Percentiles rank a stretch among this genome's conserved stretches.
Evolutionary conservation across 2,329 filamentous ascomycete species (phyloP).

Genomic region (Trichothecium sympodiale): DNA sequence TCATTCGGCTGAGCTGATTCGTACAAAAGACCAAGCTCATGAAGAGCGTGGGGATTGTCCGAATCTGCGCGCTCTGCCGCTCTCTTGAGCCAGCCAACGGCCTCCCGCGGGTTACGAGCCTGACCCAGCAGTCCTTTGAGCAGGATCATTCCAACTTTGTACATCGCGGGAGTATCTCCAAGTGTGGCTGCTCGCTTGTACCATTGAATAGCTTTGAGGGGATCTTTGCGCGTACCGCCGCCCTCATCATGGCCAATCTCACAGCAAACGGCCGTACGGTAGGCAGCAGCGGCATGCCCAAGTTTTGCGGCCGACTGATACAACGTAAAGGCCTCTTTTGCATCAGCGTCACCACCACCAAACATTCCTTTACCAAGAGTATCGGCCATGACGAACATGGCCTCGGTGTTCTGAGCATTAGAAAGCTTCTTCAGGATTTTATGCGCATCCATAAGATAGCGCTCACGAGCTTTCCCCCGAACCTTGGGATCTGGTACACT

Average conservation of each 20-base stretch:
- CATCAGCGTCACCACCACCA: slow-evolving; percentile 66
- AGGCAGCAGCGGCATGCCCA: slow-evolving; percentile 77
- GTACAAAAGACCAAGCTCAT: slow-evolving; percentile 67
- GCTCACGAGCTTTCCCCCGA: slow-evolving; percentile 66
- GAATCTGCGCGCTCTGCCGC: slow-evolving; percentile 78
- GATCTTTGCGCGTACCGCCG: slow-evolving; percentile 83
- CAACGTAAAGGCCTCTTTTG: slow-evolving; percentile 84
- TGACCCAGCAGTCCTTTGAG: slow-evolving; percentile 92
- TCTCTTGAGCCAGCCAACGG: slow-evolving; percentile 83
- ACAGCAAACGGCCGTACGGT: slow-evolving; percentile 92
- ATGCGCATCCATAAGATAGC: slow-evolving; percentile 74
- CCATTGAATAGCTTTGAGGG: slow-evolving; percentile 93
- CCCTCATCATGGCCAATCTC: slow-evolving; percentile 93
- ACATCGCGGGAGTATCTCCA: slow-evolving; percentile 90
- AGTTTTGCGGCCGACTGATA: slow-evolving; percentile 91
- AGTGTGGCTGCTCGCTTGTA: slow-evolving; percentile 87
- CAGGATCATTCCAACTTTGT: slow-evolving; percentile 94
- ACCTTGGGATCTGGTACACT: slow-evolving; percentile 57
- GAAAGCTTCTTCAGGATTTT: slow-evolving; percentile 87
- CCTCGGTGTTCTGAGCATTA: slow-evolving; percentile 61
- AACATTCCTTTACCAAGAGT: slow-evolving; percentile 74
- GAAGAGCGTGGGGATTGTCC: slow-evolving; percentile 89
- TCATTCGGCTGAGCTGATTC: slow-evolving; percentile 56
- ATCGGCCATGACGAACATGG: slow-evolving; percentile 91
- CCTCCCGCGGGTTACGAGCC: slow-evolving; percentile 69